These are phyloP conservation scores for Boletellus sp. DNA, from an alignment of 1,284 basidiomycete genomes.

Conservation along the genomic window DNA sequence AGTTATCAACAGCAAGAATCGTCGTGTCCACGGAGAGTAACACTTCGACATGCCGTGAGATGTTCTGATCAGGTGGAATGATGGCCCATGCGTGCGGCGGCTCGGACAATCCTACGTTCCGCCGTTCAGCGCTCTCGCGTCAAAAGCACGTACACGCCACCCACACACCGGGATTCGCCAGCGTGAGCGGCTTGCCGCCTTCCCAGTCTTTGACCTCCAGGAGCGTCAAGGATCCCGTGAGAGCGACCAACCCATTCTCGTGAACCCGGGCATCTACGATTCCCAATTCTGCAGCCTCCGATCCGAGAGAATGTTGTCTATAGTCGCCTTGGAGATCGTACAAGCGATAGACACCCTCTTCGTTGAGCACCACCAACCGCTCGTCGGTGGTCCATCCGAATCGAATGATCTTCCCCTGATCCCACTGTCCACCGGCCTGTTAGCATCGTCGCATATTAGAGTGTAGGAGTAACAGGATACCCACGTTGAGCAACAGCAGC, in stretches of 20 bases:
- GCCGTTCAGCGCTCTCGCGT: slow-evolving; percentile 12
- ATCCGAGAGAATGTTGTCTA: slow-evolving; percentile 79
- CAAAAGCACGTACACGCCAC: not conserved
- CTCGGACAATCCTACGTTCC: slow-evolving; percentile 58
- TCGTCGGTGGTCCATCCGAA: slow-evolving; percentile 85
- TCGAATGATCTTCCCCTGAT: slow-evolving; percentile 73
- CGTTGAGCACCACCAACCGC: slow-evolving; percentile 81
- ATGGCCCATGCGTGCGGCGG: slow-evolving; percentile 82
- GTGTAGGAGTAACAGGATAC: slow-evolving; percentile 36
- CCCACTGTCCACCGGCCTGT: slow-evolving; percentile 59
- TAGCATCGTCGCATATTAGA: slow-evolving; percentile 10
- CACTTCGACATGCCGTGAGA: slow-evolving; percentile 85
- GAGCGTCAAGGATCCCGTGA: slow-evolving; percentile 75
- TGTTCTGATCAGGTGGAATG: slow-evolving; percentile 82
- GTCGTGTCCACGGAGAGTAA: slow-evolving; percentile 76
- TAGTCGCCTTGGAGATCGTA: slow-evolving; percentile 89
- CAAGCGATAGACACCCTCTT: slow-evolving; percentile 88
- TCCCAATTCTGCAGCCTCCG: slow-evolving; percentile 82
- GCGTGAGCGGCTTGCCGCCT: slow-evolving; percentile 62
- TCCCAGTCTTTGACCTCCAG: slow-evolving; percentile 86
- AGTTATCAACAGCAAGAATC: slow-evolving; percentile 79
- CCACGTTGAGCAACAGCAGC: slow-evolving; percentile 65
- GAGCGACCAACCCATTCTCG: slow-evolving; percentile 81
- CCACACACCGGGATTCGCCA: slow-evolving; percentile 67
- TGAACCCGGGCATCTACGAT: slow-evolving; percentile 84